Evolutionary conservation across 176 grass and related monocot species (phyloP), one percentile per base, ranked within the genome.

Genomic region (Guadua angustifolia): DNA sequence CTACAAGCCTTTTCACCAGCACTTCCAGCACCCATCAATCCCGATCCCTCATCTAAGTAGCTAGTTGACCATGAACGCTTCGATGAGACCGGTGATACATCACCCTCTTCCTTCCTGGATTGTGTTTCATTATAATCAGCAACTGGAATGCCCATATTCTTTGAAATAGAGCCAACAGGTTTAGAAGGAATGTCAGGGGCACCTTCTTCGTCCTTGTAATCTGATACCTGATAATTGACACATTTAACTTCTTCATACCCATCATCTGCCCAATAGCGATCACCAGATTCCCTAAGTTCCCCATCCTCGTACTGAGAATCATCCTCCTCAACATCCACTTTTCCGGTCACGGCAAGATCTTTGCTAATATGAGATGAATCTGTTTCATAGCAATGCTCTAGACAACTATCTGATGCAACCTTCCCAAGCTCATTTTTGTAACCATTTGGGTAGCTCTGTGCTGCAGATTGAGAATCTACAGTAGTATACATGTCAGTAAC

Each of bases 221-320:
- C 69, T 62, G 83, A 86, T 71, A 58, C 83, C 52, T 87, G 82
- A 80, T 89, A 72, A 82, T 73, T 83, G 46, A 19, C 81, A 87
- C 7, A 51, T 75, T 93, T 86, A 64, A 65, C 62, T 81, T 88
- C 89, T 64, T 89, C 80, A 83, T 79, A 90, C 17, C 74, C 71
- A 49, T 92, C 87, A 84, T 71, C 84, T 26, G 47, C 80, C 96
- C 96, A 95, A 80, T 77, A 87, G 32, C 68, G 56, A 21, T 77
- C 77, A 74, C 72, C 66, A 70, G 87, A 91, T 83, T 95, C 96
- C 84, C 93, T 95, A 58, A 99, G 77, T 72, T 99, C 96, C 18
- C 96, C 96, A 79, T 99, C 96, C 69, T 99, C 96, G 73, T 95
- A 99, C 80, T 98, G 96, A 88, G 91, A 95, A 80, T 99, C 96